Percentiles rank a stretch among this genome's conserved stretches.
phyloP scores from a whole-genome alignment of 1,284 basidiomycete species.

The Puccinia horiana region DNA sequence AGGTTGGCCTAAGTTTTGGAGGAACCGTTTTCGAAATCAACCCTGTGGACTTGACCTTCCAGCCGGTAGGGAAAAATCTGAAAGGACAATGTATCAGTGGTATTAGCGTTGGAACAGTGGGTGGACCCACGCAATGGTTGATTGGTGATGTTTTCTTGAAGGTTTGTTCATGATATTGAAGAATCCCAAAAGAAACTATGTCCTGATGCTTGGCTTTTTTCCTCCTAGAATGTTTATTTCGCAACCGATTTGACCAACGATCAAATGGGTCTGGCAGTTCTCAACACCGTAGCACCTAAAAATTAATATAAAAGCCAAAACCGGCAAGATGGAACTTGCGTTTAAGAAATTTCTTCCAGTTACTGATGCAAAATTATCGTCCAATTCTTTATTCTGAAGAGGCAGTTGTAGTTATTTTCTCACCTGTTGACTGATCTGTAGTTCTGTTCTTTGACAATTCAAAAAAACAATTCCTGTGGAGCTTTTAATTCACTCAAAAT shows the following conservation, averaged over 20 bases:
- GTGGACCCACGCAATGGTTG: constrained; percentile 71
- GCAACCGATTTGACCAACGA: constrained; percentile 71
- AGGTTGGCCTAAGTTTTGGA: constrained; percentile 55
- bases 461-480: neutral
- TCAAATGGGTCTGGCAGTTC: constrained; percentile 67
- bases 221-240: constrained; percentile 72
- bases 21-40: constrained; percentile 55
- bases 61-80: constrained; percentile 68
- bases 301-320: neutral
- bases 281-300: constrained; percentile 46
- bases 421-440: neutral
- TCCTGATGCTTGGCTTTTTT: constrained; percentile 60
- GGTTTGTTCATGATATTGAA: too few relatives aligned
- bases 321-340: neutral
- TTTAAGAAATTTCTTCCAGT: neutral
- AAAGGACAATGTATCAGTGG: constrained; percentile 73
- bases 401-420: neutral
- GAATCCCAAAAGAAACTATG: neutral
- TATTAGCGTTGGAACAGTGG: constrained; percentile 68
- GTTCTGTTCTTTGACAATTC: neutral
- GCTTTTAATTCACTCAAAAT: neutral
- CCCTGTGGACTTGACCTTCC: constrained; percentile 68
- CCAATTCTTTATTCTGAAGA: neutral
- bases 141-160: constrained; percentile 60
- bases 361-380: neutral